Evolutionary conservation across 192 early-diverging fungal genomes (phyloP).

Genomic region (Umbelopsis isabellina): DNA sequence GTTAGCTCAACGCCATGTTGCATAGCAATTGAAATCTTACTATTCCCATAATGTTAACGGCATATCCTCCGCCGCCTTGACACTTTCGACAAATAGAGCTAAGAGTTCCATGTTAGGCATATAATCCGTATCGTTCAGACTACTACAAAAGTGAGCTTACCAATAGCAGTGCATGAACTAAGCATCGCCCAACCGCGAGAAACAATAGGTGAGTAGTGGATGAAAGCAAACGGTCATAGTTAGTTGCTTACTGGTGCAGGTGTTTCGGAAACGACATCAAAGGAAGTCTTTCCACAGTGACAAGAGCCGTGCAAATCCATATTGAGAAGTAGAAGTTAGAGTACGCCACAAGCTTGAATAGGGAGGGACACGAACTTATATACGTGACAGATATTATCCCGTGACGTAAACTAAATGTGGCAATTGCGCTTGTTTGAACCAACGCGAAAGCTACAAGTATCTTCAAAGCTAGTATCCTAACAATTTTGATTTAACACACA

Average conservation of each 20-base stretch:
- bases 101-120: neutral
- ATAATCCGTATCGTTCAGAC: neutral
- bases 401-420: no score
- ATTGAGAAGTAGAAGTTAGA: neutral
- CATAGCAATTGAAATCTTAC: slow-evolving; percentile 17
- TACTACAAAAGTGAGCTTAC: slow-evolving; percentile 15
- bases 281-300: slow-evolving; percentile 61
- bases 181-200: neutral
- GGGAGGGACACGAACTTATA: neutral
- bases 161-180: slow-evolving; percentile 63
- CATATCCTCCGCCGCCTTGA: slow-evolving; percentile 61
- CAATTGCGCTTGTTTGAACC: no score
- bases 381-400: neutral
- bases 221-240: neutral
- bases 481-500: no score
- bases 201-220: neutral
- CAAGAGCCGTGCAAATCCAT: slow-evolving; percentile 65
- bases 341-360: neutral
- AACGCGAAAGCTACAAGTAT: no score
- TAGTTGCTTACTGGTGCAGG: slow-evolving; percentile 49
- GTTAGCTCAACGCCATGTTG: neutral
- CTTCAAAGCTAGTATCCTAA: no score
- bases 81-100: slow-evolving; percentile 69
- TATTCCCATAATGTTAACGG: slow-evolving; percentile 58
- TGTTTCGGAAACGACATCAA: slow-evolving; percentile 51